These are phyloP conservation scores for Dendryphion nanum DNA, from an alignment of 2,329 filamentous ascomycete genomes.

Conservation along the genomic window DNA sequence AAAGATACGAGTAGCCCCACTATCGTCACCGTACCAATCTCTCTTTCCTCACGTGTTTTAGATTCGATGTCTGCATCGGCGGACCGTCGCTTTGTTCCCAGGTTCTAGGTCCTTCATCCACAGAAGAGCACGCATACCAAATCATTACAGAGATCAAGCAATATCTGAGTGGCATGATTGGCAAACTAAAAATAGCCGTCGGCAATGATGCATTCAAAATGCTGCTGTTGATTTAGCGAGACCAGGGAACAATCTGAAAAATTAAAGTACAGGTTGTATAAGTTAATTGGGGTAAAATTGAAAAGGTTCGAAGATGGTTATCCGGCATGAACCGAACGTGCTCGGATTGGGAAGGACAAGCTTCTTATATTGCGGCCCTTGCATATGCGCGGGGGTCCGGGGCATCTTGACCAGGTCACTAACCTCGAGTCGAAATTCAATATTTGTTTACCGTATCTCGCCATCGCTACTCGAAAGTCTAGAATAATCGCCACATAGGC, in stretches of 20 bases:
- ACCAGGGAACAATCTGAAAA: slow-evolving; percentile 15
- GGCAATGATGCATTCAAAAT: slow-evolving; percentile 3
- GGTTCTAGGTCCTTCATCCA: slow-evolving; percentile 25
- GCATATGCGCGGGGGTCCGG: slow-evolving; percentile 16
- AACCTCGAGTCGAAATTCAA: slow-evolving; percentile 12
- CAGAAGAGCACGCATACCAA: slow-evolving; percentile 12
- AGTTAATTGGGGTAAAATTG: slow-evolving; percentile 34
- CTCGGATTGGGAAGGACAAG: slow-evolving; percentile 15
- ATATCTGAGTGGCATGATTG: slow-evolving; percentile 20
- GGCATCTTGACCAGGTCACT: slow-evolving; percentile 7
- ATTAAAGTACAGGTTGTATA: slow-evolving; percentile 31
- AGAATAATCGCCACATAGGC: no score
- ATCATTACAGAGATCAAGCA: slow-evolving; percentile 2
- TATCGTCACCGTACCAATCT: slow-evolving; percentile 13
- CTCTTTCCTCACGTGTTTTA: slow-evolving; percentile 18
- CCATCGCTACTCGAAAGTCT: no score
- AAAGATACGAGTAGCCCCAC: slow-evolving; percentile 28
- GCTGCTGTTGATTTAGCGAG: slow-evolving; percentile 19
- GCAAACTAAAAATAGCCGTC: slow-evolving; percentile 19
- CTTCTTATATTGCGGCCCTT: slow-evolving; percentile 21
- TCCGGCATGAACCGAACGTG: slow-evolving; percentile 25
- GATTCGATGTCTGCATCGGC: slow-evolving; percentile 15
- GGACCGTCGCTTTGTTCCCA: slow-evolving; percentile 12
- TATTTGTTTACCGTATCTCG: slow-evolving; percentile 10
- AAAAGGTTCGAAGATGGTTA: slow-evolving; percentile 24